Percentiles rank a stretch among this genome's conserved stretches.
These are phyloP conservation scores for Cryptococcus sp. DNA, from an alignment of 1,284 basidiomycete genomes.

Conservation along the genomic window DNA sequence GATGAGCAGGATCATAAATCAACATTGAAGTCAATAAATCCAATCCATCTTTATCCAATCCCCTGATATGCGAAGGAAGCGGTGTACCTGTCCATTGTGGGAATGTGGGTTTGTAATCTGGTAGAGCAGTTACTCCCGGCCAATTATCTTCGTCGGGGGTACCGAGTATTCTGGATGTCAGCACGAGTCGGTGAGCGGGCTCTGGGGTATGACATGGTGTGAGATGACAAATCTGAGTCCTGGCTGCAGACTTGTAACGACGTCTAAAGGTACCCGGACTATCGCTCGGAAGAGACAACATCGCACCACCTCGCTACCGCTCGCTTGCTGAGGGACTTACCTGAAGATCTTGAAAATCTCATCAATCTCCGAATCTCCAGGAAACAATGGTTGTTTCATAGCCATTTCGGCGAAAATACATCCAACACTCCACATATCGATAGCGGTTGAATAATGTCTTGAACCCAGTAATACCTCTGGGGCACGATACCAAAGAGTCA, in stretches of 20 bases:
- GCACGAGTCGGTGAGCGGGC: too few species aligned
- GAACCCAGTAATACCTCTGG: constrained; percentile 96
- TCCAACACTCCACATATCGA: constrained; percentile 99
- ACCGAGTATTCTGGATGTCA: constrained; percentile 66
- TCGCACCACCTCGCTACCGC: background rate
- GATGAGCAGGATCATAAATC: constrained; percentile 87
- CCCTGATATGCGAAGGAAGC: constrained; percentile 62
- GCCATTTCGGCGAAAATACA: constrained; percentile 98
- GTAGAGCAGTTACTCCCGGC: constrained; percentile 84
- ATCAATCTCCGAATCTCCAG: constrained; percentile 98
- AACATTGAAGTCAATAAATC: constrained; percentile 79
- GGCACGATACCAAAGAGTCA: constrained; percentile 97
- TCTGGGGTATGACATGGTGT: too few species aligned
- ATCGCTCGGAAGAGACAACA: too few species aligned
- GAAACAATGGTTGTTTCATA: constrained; percentile 78
- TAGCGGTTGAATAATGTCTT: constrained; percentile 95
- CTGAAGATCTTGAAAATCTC: constrained; percentile 99
- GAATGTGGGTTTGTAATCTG: constrained; percentile 96
- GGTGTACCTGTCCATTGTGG: constrained; percentile 77
- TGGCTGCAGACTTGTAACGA: too few species aligned
- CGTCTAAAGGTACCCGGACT: too few species aligned
- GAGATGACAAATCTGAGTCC: too few species aligned
- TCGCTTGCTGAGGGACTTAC: constrained; percentile 53
- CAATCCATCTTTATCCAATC: constrained; percentile 65
- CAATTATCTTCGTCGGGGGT: constrained; percentile 91